These are phyloP conservation scores for Heteromeles arbutifolia DNA, from an alignment of 306 rosid species.

Conservation along the genomic window DNA sequence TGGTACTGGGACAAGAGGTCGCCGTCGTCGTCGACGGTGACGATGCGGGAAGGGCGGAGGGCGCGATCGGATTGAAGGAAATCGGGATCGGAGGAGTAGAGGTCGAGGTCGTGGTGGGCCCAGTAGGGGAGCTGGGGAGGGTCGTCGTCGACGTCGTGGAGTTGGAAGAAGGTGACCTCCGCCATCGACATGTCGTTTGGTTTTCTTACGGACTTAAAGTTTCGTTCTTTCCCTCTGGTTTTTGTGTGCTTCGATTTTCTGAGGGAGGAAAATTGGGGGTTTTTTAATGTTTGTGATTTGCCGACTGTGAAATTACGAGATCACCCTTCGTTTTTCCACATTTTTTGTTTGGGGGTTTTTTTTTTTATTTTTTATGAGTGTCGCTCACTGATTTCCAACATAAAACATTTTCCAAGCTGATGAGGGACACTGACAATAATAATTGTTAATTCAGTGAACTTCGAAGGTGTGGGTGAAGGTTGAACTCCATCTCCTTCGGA, in stretches of 20 bases:
- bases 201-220: not conserved
- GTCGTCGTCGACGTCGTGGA: constrained; percentile 40
- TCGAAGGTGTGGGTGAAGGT: not conserved
- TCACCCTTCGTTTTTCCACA: not conserved
- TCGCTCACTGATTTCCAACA: not conserved
- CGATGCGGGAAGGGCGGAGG: constrained; percentile 2
- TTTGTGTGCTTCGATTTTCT: not conserved
- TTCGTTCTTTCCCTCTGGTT: not conserved
- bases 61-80: constrained; percentile 24
- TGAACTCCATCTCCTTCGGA: too few species aligned
- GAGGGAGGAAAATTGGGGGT: not conserved
- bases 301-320: not conserved
- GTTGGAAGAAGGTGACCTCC: constrained; percentile 29
- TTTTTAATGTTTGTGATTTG: not conserved
- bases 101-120: constrained; percentile 32
- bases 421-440: too few species aligned
- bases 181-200: constrained; percentile 33
- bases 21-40: not conserved
- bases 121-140: constrained; percentile 22
- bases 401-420: too few species aligned
- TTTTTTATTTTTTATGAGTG: too few species aligned
- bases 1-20: constrained; percentile 14
- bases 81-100: constrained; percentile 39
- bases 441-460: too few species aligned
- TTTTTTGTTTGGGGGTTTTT: not conserved